Evolutionary conservation across 2,329 filamentous ascomycete genomes (phyloP).

Genomic region (Amphichorda felina): DNA sequence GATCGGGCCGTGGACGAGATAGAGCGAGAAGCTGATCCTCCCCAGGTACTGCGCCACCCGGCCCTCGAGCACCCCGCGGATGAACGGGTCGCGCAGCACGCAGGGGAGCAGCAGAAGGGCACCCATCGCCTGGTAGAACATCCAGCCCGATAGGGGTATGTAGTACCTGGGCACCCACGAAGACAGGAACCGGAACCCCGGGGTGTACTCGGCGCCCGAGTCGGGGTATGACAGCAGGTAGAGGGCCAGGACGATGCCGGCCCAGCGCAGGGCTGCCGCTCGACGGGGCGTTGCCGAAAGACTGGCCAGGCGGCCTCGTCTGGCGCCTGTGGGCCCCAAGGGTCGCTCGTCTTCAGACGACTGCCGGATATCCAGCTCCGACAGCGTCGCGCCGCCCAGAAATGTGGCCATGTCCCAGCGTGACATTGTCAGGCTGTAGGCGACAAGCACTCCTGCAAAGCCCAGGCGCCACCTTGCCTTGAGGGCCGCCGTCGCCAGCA

Average conservation of each 20-base stretch:
- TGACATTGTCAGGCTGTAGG: conserved; percentile 20
- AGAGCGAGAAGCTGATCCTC: conserved; percentile 26
- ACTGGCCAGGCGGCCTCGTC: conserved; percentile 3
- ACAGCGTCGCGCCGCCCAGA: conserved; percentile 22
- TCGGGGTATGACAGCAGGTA: conserved; percentile 27
- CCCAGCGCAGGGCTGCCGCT: conserved; percentile 12
- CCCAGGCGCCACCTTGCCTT: conserved; percentile 19
- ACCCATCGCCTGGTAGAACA: conserved; percentile 25
- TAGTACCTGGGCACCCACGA: conserved; percentile 23
- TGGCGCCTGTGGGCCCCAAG: conserved; percentile 5
- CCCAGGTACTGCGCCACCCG: conserved; percentile 23
- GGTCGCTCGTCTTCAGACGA: conserved; percentile 7
- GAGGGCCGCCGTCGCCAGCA: conserved; percentile 23
- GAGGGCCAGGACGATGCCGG: conserved; percentile 16
- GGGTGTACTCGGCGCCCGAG: conserved; percentile 23
- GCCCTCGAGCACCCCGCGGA: conserved; percentile 17
- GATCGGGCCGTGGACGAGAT: conserved; percentile 39
- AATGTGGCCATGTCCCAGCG: conserved; percentile 29
- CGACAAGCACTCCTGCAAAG: conserved; percentile 15
- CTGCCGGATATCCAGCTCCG: conserved; percentile 21
- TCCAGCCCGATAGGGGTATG: conserved; percentile 21
- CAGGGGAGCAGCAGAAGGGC: conserved; percentile 22
- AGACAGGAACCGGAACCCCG: conserved; percentile 21
- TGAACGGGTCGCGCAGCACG: conserved; percentile 17
- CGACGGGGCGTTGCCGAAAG: conserved; percentile 5